phyloP scores from a whole-genome alignment of 257 asterid genomes.

The Linderniella brevidens region DNA sequence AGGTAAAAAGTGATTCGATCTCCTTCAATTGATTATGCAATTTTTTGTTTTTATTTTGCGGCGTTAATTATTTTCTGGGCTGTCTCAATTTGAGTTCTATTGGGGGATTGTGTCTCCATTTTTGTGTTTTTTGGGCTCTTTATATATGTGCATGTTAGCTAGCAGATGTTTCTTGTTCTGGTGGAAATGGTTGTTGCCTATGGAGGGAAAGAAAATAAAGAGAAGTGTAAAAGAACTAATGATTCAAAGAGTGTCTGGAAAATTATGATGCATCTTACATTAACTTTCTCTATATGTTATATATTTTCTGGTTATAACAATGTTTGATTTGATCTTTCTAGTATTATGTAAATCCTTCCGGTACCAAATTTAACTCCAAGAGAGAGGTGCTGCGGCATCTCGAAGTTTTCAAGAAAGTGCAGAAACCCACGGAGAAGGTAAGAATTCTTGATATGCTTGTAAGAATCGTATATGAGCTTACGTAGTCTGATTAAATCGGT shows the following conservation, averaged over 20 bases:
- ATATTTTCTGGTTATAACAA: background rate
- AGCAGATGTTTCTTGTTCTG: too few species aligned
- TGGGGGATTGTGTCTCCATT: too few species aligned
- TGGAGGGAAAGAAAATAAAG: too few species aligned
- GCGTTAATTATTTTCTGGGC: too few species aligned
- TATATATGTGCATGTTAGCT: too few species aligned
- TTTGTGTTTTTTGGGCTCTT: background rate
- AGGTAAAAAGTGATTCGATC: constrained; percentile 16
- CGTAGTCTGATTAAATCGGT: background rate
- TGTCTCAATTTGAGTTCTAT: too few species aligned
- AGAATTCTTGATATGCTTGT: constrained; percentile 4
- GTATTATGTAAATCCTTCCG: constrained; percentile 51
- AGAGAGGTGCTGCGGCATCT: constrained; percentile 61
- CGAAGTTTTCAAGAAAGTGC: constrained; percentile 13
- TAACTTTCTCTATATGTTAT: too few species aligned
- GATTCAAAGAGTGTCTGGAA: too few species aligned
- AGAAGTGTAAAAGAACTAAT: too few species aligned
- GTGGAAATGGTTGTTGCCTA: too few species aligned
- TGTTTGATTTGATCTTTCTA: constrained; percentile 20
- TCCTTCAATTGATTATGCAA: constrained; percentile 2
- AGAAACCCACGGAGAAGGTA: constrained; percentile 20
- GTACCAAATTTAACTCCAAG: constrained; percentile 48
- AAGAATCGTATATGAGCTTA: background rate
- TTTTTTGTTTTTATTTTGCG: background rate
- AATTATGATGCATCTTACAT: too few species aligned